A percentile compares a stretch with the other conserved stretches of the same genome.
Conservation (phyloP, 1,139 yeast genomes). For the Pneumocystis canis region DNA sequence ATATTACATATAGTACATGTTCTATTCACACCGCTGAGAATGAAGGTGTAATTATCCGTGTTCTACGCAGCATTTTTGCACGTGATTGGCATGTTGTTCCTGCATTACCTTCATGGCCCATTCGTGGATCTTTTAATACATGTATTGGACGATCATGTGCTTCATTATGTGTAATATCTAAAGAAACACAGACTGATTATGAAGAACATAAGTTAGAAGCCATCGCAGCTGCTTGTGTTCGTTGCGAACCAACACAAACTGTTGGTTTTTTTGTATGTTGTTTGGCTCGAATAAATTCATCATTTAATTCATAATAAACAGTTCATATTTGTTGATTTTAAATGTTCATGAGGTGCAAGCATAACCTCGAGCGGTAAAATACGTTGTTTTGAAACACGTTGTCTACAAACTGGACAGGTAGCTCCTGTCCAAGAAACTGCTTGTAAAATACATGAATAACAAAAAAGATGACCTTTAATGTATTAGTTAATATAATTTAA, state of each 20-base stretch:
- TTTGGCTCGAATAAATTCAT: conserved; percentile 25
- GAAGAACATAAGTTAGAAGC: too few relatives aligned
- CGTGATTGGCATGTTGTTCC: conserved; percentile 66
- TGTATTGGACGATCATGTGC: too few relatives aligned
- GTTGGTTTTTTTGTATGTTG: background rate
- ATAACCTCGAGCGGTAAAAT: background rate
- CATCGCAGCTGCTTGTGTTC: too few relatives aligned
- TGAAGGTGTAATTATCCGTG: conserved; percentile 72
- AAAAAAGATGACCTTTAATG: background rate
- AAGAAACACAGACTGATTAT: too few relatives aligned
- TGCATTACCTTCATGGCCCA: conserved; percentile 69
- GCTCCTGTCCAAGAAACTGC: background rate
- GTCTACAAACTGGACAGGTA: background rate
- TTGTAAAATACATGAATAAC: background rate
- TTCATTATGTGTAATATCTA: too few relatives aligned
- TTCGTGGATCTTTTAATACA: too few relatives aligned
- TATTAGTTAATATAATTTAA: background rate
- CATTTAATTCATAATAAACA: conserved; percentile 21
- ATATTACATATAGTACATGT: conserved; percentile 89
- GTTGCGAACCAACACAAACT: too few relatives aligned
- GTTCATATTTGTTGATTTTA: background rate
- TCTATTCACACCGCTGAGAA: conserved; percentile 88
- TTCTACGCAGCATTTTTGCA: conserved; percentile 50
- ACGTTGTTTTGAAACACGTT: background rate
- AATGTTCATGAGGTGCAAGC: background rate